Evolutionary conservation across 257 asterid species (phyloP).

Genomic region (Echites panduratus): DNA sequence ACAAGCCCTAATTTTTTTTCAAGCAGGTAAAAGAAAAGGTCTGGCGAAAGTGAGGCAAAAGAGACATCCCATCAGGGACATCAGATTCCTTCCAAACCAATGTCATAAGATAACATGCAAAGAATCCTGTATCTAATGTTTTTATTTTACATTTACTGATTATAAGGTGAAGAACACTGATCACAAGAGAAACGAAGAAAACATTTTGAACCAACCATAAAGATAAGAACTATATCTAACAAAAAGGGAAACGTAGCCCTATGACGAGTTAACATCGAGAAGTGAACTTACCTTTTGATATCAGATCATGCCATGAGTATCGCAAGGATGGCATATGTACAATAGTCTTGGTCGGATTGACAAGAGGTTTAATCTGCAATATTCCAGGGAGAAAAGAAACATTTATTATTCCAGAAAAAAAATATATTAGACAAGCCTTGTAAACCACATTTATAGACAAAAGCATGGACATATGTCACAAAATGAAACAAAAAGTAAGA

Average conservation of each 20-base stretch:
- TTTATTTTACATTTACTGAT: background rate
- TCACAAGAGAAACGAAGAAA: background rate
- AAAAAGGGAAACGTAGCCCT: conserved; percentile 7
- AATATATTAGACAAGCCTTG: background rate
- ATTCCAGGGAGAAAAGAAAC: background rate
- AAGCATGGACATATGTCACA: background rate
- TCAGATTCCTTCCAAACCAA: background rate
- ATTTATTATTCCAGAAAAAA: background rate
- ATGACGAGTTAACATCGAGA: background rate
- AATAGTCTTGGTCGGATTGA: conserved; percentile 63
- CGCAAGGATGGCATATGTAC: conserved; percentile 35
- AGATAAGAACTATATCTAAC: background rate
- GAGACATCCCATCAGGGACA: background rate
- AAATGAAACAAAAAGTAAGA: background rate
- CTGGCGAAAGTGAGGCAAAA: background rate
- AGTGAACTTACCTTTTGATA: conserved; percentile 58
- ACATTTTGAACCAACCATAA: background rate
- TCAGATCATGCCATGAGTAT: conserved; percentile 89
- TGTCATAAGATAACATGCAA: background rate
- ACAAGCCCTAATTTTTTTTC: background rate
- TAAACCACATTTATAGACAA: background rate
- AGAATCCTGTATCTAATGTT: background rate
- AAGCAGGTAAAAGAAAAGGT: background rate
- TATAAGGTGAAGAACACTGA: background rate
- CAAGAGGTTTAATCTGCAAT: conserved; percentile 84